Evolutionary conservation across 768 basidiomycete species (phyloP), one percentile per base, ranked within the genome.

Genomic region (Dioszegia crocea): DNA sequence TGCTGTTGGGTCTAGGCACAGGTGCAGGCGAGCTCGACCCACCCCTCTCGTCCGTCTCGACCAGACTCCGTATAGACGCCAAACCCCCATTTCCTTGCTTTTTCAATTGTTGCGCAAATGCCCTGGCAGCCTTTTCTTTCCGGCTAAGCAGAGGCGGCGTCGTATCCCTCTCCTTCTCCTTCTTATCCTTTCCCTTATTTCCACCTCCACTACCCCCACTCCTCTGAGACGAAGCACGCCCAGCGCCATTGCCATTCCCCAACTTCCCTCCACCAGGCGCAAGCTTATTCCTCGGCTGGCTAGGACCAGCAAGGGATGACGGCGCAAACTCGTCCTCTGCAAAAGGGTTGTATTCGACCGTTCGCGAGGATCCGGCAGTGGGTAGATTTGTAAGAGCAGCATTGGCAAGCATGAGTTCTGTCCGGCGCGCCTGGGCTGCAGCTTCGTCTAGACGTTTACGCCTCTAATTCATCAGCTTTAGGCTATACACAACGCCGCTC

Each of bases 331-430:
- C 71, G 51, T 69, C 71, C 48, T 73, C 71, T 17, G 68, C 71
- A 56, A 73, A 73, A 1, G 71, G 71, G 56, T 73, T 50, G 43
- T 68, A 73, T 16, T 64, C 70, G 26, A 49, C 30, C n/a, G n/a
- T n/a, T n/a, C 14, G 33, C 33, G 8, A 14, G 33, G 30, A 26
- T 4, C 17, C 36, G n/a, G 29, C 59, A 14, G 17, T 27, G 16
- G 45, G 17, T 16, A 40, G 21, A 5, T 43, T 44, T 16, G 31
- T 61, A 38, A 73, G 38, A 41, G 48, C 60, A 45, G 69, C 63
- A 54, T 73, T 68, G 0, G 68, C 68, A 29, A 53, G 33, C 29
- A 65, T 63, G 14, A 73, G 44, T 38, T 73, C 71, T 17, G 50
- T 24, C 19, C 64, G 44, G 19, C 71, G 60, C 21, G 66, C 66